Conservation (phyloP, 2,329 filamentous ascomycete species). For the Aspergillus ochraceus region DNA sequence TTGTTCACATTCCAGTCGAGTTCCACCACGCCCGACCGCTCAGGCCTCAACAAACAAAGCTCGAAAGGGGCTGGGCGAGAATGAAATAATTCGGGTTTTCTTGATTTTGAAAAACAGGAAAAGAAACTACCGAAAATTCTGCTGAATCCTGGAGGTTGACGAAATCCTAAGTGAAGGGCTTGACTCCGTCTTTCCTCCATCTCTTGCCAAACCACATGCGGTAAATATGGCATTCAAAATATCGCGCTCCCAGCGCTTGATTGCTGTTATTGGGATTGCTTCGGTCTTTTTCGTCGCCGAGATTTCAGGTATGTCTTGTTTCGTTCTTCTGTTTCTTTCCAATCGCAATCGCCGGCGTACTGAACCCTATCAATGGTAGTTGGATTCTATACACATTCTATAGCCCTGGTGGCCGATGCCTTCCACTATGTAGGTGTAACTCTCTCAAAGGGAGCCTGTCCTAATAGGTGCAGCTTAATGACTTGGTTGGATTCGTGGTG, state of each 20-base stretch:
- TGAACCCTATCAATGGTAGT: constrained; percentile 40
- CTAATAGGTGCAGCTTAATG: constrained; percentile 59
- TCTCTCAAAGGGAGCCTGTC: not conserved
- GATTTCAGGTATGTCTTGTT: constrained; percentile 26
- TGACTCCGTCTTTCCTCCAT: not conserved
- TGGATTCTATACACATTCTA: constrained; percentile 68
- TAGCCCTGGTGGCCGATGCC: constrained; percentile 73
- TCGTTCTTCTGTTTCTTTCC: not conserved
- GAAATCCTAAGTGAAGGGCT: not conserved
- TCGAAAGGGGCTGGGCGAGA: not conserved
- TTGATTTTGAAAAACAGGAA: not conserved
- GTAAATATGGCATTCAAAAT: constrained; percentile 24
- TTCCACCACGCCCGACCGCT: constrained; percentile 12
- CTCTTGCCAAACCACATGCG: not conserved
- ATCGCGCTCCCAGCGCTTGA: constrained; percentile 31
- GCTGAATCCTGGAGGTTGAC: not conserved
- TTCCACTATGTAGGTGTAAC: constrained; percentile 67
- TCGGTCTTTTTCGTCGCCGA: constrained; percentile 34
- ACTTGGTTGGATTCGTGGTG: constrained; percentile 68
- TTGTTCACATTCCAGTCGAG: constrained; percentile 11
- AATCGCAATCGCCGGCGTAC: not conserved
- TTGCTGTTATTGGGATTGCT: constrained; percentile 31
- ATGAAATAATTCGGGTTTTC: not conserved
- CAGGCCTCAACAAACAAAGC: not conserved
- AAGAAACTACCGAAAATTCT: not conserved